These are phyloP conservation scores for Ophiostoma sp. DNA, from an alignment of 2,329 filamentous ascomycete genomes.

Conservation along the genomic window DNA sequence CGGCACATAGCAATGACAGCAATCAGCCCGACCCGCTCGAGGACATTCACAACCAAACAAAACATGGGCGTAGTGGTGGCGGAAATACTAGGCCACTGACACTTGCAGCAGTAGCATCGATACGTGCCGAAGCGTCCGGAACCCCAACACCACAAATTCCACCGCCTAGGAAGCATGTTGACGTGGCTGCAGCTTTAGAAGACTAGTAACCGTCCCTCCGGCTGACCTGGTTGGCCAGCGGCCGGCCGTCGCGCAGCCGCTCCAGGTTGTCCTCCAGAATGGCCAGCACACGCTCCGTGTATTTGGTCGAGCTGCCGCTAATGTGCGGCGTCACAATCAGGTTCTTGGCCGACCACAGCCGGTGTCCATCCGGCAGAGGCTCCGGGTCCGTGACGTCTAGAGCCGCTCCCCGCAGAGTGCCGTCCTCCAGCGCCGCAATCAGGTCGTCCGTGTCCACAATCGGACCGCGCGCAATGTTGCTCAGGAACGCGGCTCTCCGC, in stretches of 20 bases:
- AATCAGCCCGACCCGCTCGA: no score
- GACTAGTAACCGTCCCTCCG: slow-evolving; percentile 27
- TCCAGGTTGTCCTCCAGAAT: slow-evolving; percentile 42
- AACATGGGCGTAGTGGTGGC: no score
- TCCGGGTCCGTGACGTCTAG: slow-evolving; percentile 77
- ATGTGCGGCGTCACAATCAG: slow-evolving; percentile 56
- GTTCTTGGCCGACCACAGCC: slow-evolving; percentile 65
- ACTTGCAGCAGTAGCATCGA: background rate
- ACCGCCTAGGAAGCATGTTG: background rate
- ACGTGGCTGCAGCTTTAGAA: no score
- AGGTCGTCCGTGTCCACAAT: slow-evolving; percentile 51
- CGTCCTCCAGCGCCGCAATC: slow-evolving; percentile 52
- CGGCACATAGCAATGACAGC: no score
- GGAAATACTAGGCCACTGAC: background rate
- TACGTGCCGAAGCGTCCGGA: background rate
- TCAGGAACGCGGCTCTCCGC: slow-evolving; percentile 52
- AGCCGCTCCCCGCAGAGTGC: slow-evolving; percentile 56
- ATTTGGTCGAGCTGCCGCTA: slow-evolving; percentile 40
- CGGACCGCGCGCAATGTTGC: slow-evolving; percentile 64
- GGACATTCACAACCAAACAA: no score
- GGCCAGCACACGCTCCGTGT: slow-evolving; percentile 39
- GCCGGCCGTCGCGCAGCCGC: slow-evolving; percentile 25
- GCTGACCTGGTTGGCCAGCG: slow-evolving; percentile 28
- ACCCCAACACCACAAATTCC: background rate
- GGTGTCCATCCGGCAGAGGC: slow-evolving; percentile 62